Evolutionary conservation across 441 rosid genomes (phyloP), one percentile per base, ranked within the genome.

Genomic region (Aleurites moluccanus): DNA sequence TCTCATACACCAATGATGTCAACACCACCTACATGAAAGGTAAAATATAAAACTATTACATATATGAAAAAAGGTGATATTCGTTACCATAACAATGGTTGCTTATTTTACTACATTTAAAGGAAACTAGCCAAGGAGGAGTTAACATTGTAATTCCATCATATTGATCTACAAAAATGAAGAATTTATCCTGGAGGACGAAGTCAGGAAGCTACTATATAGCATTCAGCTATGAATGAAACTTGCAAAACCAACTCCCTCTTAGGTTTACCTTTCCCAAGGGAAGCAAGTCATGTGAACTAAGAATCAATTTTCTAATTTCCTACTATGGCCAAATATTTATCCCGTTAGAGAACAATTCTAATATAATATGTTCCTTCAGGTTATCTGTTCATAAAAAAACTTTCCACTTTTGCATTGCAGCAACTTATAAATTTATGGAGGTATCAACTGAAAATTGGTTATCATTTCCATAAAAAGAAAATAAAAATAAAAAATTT

Each of bases 1-100:
- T 93, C 86, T 95, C 98, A 30, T 93, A 90, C 59, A 95, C 97
- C 79, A 95, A 72, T 10, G 94, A 53, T 78, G 87, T 79, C 83
- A 91, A 79, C 60, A 84, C 81, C 83, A 92, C 97, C 98, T 95
- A 75, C 77, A 86, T 57, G 77, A 55, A 45, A 67, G 5, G 65
- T 33, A 57, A 61, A 59, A 21, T 42, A 55, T 13, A 10, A 2
- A 4, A 73, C 23, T 35, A 50, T 33, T 15, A 60, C 5, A 40
- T 21, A 28, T 9, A 8, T 59, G 53, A 55, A 64, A 56, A 18
- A 15, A 27, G n/a, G 28, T 9, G 21, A 20, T 10, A 65, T 23
- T 65, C 1, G 52, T 7, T 11, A n/a, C 47, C 27, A 20, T 8
- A 35, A 38, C 7, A 35, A 67, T 15, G 70, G 50, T 23, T 65